phyloP scores from a whole-genome alignment of 2,329 filamentous ascomycete genomes.

The Teratosphaeria epicoccoides region DNA sequence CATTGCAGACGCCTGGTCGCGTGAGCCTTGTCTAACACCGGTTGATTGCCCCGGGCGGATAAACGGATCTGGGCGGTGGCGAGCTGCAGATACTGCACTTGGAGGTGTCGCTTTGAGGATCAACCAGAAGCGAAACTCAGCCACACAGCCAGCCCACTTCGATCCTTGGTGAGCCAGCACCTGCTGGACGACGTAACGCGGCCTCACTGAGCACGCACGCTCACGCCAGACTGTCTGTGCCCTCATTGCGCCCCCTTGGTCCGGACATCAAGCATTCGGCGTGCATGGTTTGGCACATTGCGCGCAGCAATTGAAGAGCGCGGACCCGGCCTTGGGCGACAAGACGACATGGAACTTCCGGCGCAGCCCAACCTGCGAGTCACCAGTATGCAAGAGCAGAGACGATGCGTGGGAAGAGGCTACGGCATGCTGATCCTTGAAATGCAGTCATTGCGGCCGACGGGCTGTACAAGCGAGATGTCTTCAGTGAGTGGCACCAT shows the following conservation, averaged over 20 bases:
- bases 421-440: conserved; percentile 9
- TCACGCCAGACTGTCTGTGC: neutral
- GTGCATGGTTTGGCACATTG: neutral
- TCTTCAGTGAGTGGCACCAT: conserved; percentile 66
- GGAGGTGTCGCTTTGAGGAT: neutral
- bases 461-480: conserved; percentile 97
- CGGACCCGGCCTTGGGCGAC: neutral
- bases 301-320: neutral
- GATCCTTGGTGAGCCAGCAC: neutral
- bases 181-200: neutral
- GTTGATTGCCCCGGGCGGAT: neutral
- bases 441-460: conserved; percentile 88
- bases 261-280: neutral
- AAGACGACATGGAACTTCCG: conserved; percentile 32
- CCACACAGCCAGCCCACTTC: neutral
- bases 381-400: conserved; percentile 56
- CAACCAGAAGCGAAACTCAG: neutral
- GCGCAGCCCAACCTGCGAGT: conserved; percentile 73
- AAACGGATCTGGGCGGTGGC: neutral
- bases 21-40: neutral
- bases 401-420: neutral
- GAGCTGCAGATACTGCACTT: neutral
- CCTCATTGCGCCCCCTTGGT: neutral
- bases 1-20: neutral
- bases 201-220: neutral